Evolutionary conservation across 768 basidiomycete species (phyloP).

Genomic region (Xanthoconium purpureum): DNA sequence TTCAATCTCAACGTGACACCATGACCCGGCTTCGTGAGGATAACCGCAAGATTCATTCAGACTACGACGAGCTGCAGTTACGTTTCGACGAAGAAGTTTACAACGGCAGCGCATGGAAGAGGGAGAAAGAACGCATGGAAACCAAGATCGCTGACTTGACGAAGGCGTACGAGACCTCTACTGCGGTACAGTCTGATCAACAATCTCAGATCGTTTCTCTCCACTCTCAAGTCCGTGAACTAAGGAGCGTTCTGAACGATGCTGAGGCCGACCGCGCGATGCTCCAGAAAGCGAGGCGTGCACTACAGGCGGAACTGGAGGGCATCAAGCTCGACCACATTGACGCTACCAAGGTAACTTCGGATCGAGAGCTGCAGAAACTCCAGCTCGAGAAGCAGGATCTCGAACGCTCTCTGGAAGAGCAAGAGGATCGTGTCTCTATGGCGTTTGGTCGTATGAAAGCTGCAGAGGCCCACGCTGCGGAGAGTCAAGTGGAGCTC

Average conservation of each 20-base stretch:
- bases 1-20: constrained; percentile 73
- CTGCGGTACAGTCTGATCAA: constrained; percentile 71
- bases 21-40: constrained; percentile 78
- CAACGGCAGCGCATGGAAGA: constrained; percentile 78
- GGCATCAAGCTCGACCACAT: constrained; percentile 73
- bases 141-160: constrained; percentile 75
- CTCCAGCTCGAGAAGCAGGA: constrained; percentile 81
- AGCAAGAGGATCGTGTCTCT: constrained; percentile 69
- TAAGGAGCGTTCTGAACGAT: constrained; percentile 78
- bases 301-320: constrained; percentile 77
- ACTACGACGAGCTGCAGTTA: constrained; percentile 72
- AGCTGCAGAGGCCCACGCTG: constrained; percentile 73
- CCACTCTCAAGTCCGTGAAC: constrained; percentile 82
- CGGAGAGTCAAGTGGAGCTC: constrained; percentile 73
- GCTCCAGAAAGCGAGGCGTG: constrained; percentile 77
- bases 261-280: constrained; percentile 78
- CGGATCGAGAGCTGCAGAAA: constrained; percentile 71
- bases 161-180: constrained; percentile 72
- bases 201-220: constrained; percentile 80
- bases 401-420: constrained; percentile 71
- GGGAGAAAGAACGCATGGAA: constrained; percentile 84
- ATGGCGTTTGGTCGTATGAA: constrained; percentile 77
- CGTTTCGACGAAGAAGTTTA: constrained; percentile 76
- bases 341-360: constrained; percentile 65
- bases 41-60: constrained; percentile 71